Evolutionary conservation across 371 early-diverging fungal species (phyloP), one percentile per base, ranked within the genome.

Genomic region (Saksenaea oblongispora): DNA sequence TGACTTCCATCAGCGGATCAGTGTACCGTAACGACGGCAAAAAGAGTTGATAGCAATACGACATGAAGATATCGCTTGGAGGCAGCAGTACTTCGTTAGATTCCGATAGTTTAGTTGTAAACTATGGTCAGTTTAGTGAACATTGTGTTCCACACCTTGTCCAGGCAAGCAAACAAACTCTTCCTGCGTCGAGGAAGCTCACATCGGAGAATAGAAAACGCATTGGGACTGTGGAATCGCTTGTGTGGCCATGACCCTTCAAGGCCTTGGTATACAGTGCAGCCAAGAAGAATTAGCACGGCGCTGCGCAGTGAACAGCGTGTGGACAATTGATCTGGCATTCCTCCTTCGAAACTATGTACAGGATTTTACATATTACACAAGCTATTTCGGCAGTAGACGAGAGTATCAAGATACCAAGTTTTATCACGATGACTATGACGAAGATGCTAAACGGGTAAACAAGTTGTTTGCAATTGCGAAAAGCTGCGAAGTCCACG

Each of bases 181-280:
- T 22, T 18, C 18, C 22, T 18, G 22, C 3, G 18, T 47, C n/a
- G 0, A 47, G 7, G 24, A 0, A 47, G 51, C 51, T 47, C 7
- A 47, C 22, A 47, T 47, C 51, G 51, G 51, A 47, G 17, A 47
- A 54, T 44, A 78, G 79, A 73, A 70, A 34, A 64, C 68, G 51
- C 70, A 70, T 24, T 93, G 94, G 93, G 95, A 94, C 79, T 92
- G 93, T 69, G 94, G 95, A 4, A 77, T 95, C n/a, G 93, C 94
- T 4, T 91, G 91, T 62, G 85, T 91, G 7, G 84, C 85, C 55
- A 93, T 93, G 93, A 77, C 90, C 3, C 75, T 92, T 56, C 69
- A 84, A 36, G 90, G 89, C 15, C 71, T 88, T 22, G 84, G 84
- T 1, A 71, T 70, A 56, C 71, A 71, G 1, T 73, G 73, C 61